Evolutionary conservation across 441 rosid species (phyloP).

Genomic region (Bocquillonia castaneifolia): DNA sequence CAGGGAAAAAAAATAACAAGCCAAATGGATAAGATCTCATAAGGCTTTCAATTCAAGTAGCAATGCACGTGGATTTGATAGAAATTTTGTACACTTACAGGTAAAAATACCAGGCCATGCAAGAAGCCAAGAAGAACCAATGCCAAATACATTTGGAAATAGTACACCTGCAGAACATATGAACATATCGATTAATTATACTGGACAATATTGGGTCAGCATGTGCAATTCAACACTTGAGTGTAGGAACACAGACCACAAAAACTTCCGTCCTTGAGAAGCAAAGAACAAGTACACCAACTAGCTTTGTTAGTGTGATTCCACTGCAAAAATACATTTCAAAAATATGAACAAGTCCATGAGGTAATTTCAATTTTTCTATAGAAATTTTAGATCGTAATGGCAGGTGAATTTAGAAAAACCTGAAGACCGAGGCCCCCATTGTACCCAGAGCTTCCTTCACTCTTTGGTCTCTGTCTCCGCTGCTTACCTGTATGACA

Average conservation of each 20-base stretch:
- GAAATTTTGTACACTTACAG: slow-evolving; percentile 45
- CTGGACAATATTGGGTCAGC: background rate
- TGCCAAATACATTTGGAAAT: slow-evolving; percentile 95
- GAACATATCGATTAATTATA: slow-evolving; percentile 2
- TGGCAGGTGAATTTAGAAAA: slow-evolving; percentile 7
- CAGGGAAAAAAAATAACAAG: background rate
- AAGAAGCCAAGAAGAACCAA: slow-evolving; percentile 92
- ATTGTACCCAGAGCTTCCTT: slow-evolving; percentile 81
- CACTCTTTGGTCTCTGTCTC: slow-evolving; percentile 71
- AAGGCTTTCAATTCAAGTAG: background rate
- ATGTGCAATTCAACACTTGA: background rate
- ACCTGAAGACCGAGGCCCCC: slow-evolving; percentile 99
- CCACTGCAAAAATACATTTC: slow-evolving; percentile 51
- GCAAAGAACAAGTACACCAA: slow-evolving; percentile 91
- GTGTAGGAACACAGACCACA: slow-evolving; percentile 52
- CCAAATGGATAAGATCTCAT: background rate
- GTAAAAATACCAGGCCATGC: slow-evolving; percentile 90
- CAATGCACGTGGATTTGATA: background rate
- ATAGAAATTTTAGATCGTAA: background rate
- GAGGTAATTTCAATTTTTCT: background rate
- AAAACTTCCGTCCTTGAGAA: slow-evolving; percentile 95
- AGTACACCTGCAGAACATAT: slow-evolving; percentile 61
- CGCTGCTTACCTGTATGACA: slow-evolving; percentile 62
- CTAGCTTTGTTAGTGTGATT: slow-evolving; percentile 90
- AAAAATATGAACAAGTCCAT: slow-evolving; percentile 4